Conservation (phyloP, 176 grass and related monocot species). For the Carex cristatella region DNA sequence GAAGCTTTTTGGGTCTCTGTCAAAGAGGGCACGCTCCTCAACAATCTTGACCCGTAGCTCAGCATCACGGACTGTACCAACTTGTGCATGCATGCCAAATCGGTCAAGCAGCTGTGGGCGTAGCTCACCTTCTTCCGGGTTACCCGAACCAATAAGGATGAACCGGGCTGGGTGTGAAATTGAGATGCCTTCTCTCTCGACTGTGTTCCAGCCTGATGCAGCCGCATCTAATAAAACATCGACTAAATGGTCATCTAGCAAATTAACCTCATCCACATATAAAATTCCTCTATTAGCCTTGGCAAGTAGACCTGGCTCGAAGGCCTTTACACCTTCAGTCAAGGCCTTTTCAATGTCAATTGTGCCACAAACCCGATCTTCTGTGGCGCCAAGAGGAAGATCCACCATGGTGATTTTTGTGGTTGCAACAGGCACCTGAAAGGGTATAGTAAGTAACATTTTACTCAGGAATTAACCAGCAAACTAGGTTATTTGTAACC, state of each 20-base stretch:
- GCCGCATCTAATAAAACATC: constrained; percentile 88
- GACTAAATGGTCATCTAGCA: constrained; percentile 89
- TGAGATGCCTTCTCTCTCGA: constrained; percentile 97
- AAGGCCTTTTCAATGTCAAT: constrained; percentile 99
- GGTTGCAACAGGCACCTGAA: constrained; percentile 35
- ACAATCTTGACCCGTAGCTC: constrained; percentile 97
- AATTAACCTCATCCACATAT: constrained; percentile 93
- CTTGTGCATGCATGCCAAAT: constrained; percentile 97
- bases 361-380: constrained; percentile 94
- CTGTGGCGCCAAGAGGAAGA: constrained; percentile 90
- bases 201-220: constrained; percentile 91
- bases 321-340: constrained; percentile 94
- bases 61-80: constrained; percentile 73
- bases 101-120: constrained; percentile 88
- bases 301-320: constrained; percentile 85
- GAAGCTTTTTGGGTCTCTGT: constrained; percentile 74
- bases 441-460: neutral
- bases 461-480: neutral
- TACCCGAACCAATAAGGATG: constrained; percentile 95
- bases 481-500: neutral
- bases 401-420: constrained; percentile 97
- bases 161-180: constrained; percentile 94
- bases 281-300: constrained; percentile 97
- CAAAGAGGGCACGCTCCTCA: constrained; percentile 79
- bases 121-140: constrained; percentile 93